These are phyloP conservation scores for Lathyrus tuberosus DNA, from an alignment of 306 rosid species.

Conservation along the genomic window DNA sequence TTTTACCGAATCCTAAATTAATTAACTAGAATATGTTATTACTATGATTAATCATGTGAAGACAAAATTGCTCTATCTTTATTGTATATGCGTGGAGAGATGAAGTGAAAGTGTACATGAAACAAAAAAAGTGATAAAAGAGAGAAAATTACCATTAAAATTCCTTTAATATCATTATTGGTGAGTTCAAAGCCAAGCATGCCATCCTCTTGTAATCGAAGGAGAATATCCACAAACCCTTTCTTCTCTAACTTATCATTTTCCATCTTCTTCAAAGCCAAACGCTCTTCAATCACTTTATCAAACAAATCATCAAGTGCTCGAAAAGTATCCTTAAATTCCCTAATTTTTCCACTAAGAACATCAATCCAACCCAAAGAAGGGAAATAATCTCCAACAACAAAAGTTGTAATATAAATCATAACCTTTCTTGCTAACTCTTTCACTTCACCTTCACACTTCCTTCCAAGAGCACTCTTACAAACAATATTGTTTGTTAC, in stretches of 20 bases:
- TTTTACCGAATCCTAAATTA: background rate
- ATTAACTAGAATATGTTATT: background rate
- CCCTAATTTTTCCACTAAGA: background rate
- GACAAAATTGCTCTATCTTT: background rate
- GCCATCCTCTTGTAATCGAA: conserved; percentile 20
- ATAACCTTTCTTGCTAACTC: background rate
- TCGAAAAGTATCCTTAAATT: background rate
- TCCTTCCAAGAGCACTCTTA: conserved; percentile 10
- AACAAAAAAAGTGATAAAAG: background rate
- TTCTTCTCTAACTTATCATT: background rate
- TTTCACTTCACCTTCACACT: background rate
- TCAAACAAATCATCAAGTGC: background rate
- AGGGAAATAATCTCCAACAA: conserved; percentile 10
- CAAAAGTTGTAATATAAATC: background rate
- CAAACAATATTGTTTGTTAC: background rate
- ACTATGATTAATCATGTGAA: background rate
- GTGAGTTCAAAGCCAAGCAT: conserved; percentile 8
- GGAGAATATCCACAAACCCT: conserved; percentile 35
- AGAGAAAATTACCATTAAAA: conserved; percentile 28
- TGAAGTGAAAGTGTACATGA: background rate
- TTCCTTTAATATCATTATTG: conserved; percentile 31
- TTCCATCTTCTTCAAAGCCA: conserved; percentile 27
- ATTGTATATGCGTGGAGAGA: background rate
- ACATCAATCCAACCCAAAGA: conserved; percentile 17
- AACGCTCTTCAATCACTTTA: conserved; percentile 8